phyloP scores from a whole-genome alignment of 306 rosid species.

The Carpinus fangiana region DNA sequence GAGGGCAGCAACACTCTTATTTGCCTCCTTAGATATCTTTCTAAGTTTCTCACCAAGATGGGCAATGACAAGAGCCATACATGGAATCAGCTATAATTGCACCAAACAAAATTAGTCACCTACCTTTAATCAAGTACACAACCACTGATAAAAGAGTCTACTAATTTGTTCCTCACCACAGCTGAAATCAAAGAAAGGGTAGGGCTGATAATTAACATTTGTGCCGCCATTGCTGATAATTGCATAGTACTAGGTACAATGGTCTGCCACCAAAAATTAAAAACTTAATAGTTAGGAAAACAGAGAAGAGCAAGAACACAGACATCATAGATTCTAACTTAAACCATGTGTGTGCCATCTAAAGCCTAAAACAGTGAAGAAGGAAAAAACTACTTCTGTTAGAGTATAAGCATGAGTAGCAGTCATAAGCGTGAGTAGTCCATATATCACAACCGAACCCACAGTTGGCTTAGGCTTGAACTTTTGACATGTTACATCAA shows the following conservation, averaged over 20 bases:
- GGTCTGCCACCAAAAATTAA: constrained; percentile 55
- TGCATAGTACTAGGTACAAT: constrained; percentile 80
- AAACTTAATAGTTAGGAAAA: neutral
- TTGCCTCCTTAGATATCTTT: constrained; percentile 65
- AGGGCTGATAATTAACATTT: constrained; percentile 82
- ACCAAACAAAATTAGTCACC: constrained; percentile 20
- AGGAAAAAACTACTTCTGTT: no score
- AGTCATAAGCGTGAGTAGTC: no score
- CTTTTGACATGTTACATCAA: no score
- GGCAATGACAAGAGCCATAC: constrained; percentile 58
- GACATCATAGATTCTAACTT: constrained; percentile 6
- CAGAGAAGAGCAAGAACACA: neutral
- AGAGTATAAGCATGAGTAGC: no score
- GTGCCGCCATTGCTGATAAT: constrained; percentile 67
- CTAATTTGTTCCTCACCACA: constrained; percentile 48
- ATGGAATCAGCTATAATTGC: constrained; percentile 66
- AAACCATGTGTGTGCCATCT: neutral
- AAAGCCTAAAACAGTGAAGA: neutral
- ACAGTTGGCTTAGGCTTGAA: no score
- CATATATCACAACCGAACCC: no score
- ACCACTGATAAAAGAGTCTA: constrained; percentile 6
- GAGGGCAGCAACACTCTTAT: constrained; percentile 67
- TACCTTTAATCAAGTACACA: constrained; percentile 3
- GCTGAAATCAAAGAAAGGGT: constrained; percentile 67
- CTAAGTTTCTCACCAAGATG: constrained; percentile 71